These are phyloP conservation scores for Cucumis hystrix DNA, from an alignment of 306 rosid genomes.

Conservation along the genomic window DNA sequence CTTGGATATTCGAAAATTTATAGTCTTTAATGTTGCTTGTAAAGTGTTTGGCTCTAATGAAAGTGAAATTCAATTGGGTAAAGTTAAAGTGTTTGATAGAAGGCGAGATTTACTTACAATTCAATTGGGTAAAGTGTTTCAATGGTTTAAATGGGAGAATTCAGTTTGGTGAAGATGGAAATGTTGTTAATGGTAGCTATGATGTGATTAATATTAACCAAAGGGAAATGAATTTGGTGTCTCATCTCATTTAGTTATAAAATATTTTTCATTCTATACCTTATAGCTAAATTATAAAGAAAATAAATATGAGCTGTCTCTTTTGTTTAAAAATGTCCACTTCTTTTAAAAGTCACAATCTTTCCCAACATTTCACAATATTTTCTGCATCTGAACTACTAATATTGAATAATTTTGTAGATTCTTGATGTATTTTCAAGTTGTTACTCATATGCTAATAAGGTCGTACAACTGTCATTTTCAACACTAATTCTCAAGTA, in stretches of 20 bases:
- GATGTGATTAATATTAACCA: slow-evolving; percentile 57
- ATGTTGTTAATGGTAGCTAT: slow-evolving; percentile 42
- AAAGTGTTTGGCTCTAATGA: slow-evolving; percentile 14
- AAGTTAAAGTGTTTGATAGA: slow-evolving; percentile 47
- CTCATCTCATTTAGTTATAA: too few species aligned
- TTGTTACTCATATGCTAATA: slow-evolving; percentile 63
- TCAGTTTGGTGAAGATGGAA: slow-evolving; percentile 42
- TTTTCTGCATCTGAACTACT: neutral
- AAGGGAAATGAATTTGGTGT: slow-evolving; percentile 23
- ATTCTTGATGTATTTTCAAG: slow-evolving; percentile 79
- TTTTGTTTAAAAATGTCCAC: too few species aligned
- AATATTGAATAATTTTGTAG: slow-evolving; percentile 31
- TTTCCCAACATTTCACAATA: too few species aligned
- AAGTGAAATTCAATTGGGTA: slow-evolving; percentile 36
- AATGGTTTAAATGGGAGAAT: slow-evolving; percentile 57
- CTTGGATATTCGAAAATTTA: too few species aligned
- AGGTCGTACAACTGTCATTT: slow-evolving; percentile 60
- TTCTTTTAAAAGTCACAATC: too few species aligned
- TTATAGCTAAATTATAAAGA: too few species aligned
- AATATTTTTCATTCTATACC: too few species aligned
- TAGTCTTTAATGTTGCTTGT: neutral
- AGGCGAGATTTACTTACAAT: slow-evolving; percentile 40
- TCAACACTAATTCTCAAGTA: slow-evolving; percentile 88
- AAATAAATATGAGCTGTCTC: too few species aligned
- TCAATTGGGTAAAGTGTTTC: slow-evolving; percentile 32